Conservation (phyloP, 768 basidiomycete genomes). For the Candolleomyces efflorescens region DNA sequence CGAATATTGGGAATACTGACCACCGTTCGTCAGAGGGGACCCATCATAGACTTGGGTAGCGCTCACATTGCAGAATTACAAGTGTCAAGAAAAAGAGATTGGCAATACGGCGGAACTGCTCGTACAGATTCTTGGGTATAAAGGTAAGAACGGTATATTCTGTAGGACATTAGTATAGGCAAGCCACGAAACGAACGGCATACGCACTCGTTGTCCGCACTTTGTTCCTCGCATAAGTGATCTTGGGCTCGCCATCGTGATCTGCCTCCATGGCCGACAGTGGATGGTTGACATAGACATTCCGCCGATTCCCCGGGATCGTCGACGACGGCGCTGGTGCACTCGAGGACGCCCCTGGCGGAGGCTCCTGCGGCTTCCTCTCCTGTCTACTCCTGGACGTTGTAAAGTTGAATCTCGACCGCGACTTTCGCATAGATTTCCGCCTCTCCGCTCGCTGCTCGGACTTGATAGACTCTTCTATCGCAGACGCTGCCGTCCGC, state of each 20-base stretch:
- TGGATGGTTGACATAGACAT: conserved; percentile 77
- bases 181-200: neutral
- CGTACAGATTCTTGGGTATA: conserved; percentile 89
- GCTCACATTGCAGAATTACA: conserved; percentile 75
- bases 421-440: conserved; percentile 43
- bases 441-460: conserved; percentile 67
- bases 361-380: conserved; percentile 39
- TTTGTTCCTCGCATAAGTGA: conserved; percentile 87
- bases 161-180: conserved; percentile 23
- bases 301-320: conserved; percentile 55
- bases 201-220: conserved; percentile 87
- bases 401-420: conserved; percentile 57
- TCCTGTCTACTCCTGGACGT: conserved; percentile 24
- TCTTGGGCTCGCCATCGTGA: conserved; percentile 68
- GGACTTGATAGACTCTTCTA: conserved; percentile 79
- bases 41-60: neutral
- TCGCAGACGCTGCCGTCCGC: conserved; percentile 88
- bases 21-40: conserved; percentile 5
- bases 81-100: conserved; percentile 88
- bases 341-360: conserved; percentile 18
- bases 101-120: conserved; percentile 91
- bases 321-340: conserved; percentile 29
- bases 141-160: conserved; percentile 92
- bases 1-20: conserved; percentile 87
- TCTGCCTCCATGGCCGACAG: conserved; percentile 64